Evolutionary conservation across 257 asterid genomes (phyloP).

Genomic region (Jacaranda copaia): DNA sequence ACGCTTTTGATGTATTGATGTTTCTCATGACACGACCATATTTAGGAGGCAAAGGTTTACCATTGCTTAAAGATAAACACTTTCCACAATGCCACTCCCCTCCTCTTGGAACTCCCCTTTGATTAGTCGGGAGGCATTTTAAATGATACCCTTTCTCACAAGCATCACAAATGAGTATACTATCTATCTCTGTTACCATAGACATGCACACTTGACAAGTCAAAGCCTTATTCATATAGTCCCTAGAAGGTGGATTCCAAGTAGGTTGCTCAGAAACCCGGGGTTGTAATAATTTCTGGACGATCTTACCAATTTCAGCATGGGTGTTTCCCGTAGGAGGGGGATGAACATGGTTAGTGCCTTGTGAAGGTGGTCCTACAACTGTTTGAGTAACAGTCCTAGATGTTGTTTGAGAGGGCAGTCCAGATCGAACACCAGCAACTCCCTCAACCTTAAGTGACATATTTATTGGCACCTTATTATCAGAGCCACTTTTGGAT

Average conservation of each 20-base stretch:
- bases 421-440: conserved; percentile 57
- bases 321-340: conserved; percentile 61
- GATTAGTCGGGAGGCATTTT: conserved; percentile 80
- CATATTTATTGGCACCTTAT: conserved; percentile 58
- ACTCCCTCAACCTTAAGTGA: conserved; percentile 63
- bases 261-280: conserved; percentile 58
- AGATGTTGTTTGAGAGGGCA: conserved; percentile 56
- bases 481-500: conserved; percentile 56
- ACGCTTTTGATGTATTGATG: conserved; percentile 53
- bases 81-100: conserved; percentile 97
- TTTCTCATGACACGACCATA: conserved; percentile 98
- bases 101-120: conserved; percentile 76
- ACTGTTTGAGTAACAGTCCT: conserved; percentile 64
- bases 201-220: conserved; percentile 79
- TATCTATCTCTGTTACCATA: conserved; percentile 66
- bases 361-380: conserved; percentile 57
- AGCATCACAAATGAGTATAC: conserved; percentile 85
- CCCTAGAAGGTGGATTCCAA: conserved; percentile 94
- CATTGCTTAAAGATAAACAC: conserved; percentile 85
- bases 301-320: conserved; percentile 75
- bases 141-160: conserved; percentile 96
- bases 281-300: conserved; percentile 77
- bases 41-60: conserved; percentile 95
- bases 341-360: conserved; percentile 49
- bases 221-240: conserved; percentile 83